These are phyloP conservation scores for Grigorovia humatica DNA, from an alignment of 805 yeast genomes.

Conservation along the genomic window DNA sequence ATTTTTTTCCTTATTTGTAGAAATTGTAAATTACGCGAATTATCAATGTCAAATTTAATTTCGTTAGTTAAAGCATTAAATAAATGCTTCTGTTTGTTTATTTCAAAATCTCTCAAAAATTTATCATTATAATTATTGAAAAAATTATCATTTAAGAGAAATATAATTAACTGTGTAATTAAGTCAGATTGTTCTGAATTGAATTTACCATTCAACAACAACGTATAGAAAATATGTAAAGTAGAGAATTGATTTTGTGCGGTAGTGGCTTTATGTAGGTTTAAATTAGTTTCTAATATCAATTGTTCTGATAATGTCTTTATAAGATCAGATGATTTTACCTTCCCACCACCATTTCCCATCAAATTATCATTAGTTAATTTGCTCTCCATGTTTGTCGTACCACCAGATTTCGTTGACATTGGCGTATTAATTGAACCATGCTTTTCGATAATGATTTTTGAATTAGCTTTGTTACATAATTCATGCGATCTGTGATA, in stretches of 20 bases:
- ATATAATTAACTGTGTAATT: conserved; percentile 26
- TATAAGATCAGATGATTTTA: conserved; percentile 10
- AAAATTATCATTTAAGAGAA: conserved; percentile 30
- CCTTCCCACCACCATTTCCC: background rate
- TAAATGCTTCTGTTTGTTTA: conserved; percentile 79
- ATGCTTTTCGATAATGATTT: background rate
- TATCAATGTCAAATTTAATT: conserved; percentile 63
- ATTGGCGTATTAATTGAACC: background rate
- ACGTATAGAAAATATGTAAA: conserved; percentile 10
- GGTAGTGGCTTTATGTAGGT: conserved; percentile 16
- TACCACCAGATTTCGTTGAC: background rate
- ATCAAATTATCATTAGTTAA: background rate
- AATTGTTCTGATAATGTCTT: conserved; percentile 23
- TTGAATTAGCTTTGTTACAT: background rate
- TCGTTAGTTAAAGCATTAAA: conserved; percentile 92
- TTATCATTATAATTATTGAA: conserved; percentile 32
- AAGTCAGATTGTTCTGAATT: conserved; percentile 16
- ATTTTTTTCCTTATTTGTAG: conserved; percentile 35
- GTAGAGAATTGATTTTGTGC: conserved; percentile 27
- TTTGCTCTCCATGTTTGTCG: background rate
- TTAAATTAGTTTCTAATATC: conserved; percentile 18
- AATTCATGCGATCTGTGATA: background rate
- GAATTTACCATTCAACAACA: conserved; percentile 11
- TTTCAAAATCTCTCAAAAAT: conserved; percentile 40
- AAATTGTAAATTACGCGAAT: conserved; percentile 58